phyloP scores from a whole-genome alignment of 2,329 filamentous ascomycete genomes.

The Dactylellina haptotyla region DNA sequence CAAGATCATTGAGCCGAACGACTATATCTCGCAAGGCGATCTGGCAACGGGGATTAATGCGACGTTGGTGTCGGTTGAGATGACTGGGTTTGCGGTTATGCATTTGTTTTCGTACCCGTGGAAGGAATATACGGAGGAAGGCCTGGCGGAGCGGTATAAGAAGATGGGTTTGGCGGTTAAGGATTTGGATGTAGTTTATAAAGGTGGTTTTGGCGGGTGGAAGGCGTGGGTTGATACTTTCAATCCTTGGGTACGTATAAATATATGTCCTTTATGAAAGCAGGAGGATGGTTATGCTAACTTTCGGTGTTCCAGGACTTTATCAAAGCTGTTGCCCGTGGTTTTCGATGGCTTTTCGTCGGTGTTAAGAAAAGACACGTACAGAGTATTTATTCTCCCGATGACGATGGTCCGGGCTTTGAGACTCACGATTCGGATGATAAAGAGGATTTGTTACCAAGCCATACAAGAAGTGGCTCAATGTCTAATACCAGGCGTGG shows the following conservation, averaged over 20 bases:
- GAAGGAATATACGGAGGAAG: constrained; percentile 70
- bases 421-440: constrained; percentile 29
- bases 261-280: constrained; percentile 56
- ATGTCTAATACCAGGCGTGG: constrained; percentile 22
- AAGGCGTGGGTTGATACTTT: constrained; percentile 50
- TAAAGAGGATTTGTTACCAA: constrained; percentile 30
- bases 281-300: no score
- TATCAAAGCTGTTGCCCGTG: constrained; percentile 79
- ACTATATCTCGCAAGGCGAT: constrained; percentile 75
- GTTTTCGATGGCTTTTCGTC: constrained; percentile 81
- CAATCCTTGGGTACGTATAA: constrained; percentile 46
- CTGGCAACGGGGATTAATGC: constrained; percentile 83
- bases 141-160: constrained; percentile 66
- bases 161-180: constrained; percentile 63
- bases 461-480: constrained; percentile 34
- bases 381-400: constrained; percentile 63
- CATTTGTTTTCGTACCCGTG: constrained; percentile 87
- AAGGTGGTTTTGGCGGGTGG: constrained; percentile 62
- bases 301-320: constrained; percentile 83
- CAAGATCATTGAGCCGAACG: constrained; percentile 72
- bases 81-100: constrained; percentile 80
- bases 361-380: constrained; percentile 72
- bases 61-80: constrained; percentile 81
- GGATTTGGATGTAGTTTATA: constrained; percentile 60
- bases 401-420: constrained; percentile 53